phyloP scores from a whole-genome alignment of 768 basidiomycete genomes.

The Daedaleopsis sinensis region DNA sequence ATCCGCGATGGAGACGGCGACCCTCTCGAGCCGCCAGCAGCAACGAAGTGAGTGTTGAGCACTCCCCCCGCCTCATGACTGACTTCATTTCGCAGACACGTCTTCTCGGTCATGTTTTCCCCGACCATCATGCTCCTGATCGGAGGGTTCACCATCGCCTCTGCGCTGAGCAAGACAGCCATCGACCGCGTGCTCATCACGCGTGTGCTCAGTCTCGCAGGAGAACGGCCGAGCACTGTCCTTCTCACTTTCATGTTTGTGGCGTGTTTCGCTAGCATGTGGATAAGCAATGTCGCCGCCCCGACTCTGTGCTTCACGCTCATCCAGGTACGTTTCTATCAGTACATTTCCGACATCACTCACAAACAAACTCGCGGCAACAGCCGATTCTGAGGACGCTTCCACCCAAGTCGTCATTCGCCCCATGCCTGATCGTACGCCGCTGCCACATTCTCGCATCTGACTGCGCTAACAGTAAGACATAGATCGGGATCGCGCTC shows the following conservation, averaged over 20 bases:
- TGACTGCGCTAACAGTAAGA: slow-evolving; percentile 5
- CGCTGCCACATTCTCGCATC: background rate
- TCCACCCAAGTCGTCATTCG: slow-evolving; percentile 84
- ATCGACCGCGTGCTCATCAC: slow-evolving; percentile 93
- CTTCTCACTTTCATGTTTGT: slow-evolving; percentile 95
- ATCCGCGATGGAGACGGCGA: slow-evolving; percentile 60
- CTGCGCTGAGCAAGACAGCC: slow-evolving; percentile 92
- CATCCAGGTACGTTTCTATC: slow-evolving; percentile 66
- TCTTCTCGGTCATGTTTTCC: slow-evolving; percentile 96
- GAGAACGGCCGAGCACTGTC: slow-evolving; percentile 83
- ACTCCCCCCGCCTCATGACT: background rate
- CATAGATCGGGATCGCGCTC: slow-evolving; percentile 92
- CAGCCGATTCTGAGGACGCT: slow-evolving; percentile 94
- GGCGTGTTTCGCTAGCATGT: slow-evolving; percentile 98
- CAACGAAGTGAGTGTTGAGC: slow-evolving; percentile 67
- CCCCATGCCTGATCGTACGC: slow-evolving; percentile 88
- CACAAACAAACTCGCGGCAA: slow-evolving; percentile 7
- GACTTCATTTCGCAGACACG: slow-evolving; percentile 52
- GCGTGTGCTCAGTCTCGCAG: slow-evolving; percentile 86
- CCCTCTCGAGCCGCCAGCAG: slow-evolving; percentile 62
- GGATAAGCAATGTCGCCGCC: slow-evolving; percentile 99
- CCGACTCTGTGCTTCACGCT: slow-evolving; percentile 96
- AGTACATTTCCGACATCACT: background rate
- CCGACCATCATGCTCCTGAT: slow-evolving; percentile 98
- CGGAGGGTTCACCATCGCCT: slow-evolving; percentile 97